Base-by-base conservation (phyloP, 140 eudicot genomes). In the Ambrosia hybrid region DNA sequence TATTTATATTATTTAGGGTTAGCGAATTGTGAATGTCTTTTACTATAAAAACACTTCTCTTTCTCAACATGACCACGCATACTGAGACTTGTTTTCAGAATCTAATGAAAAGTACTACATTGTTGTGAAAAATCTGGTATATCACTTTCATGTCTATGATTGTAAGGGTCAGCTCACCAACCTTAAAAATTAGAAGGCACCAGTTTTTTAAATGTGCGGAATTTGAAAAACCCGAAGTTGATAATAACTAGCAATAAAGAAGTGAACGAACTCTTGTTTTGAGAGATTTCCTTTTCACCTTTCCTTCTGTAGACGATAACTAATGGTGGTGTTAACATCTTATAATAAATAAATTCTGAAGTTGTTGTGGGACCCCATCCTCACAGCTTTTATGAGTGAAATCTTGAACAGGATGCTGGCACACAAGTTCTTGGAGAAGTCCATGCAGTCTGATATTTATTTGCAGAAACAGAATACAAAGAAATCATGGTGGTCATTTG, bases 401-500 rank as follows among this genome's bases (percentile, higher is more conserved):
- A 62, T 56, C 68, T 68, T 75, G 70, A 61, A 39, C 88, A 94
- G 99, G 88, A 91, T 95, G 99, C 70, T 95, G 81, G 99, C 99
- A 51, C 99, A 95, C 83, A 95, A 89, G 82, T 85, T 91, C 66
- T 95, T 91, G 73, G 91, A 86, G 81, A 87, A 91, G 80, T 86
- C 99, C 11, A 53, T 58, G 55, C 91, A 85, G 76, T 85, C 96
- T 55, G 91, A 86, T 51, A 75, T 74, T 61, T 72, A 75, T 78
- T n/a, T 80, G 73, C 85, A 76, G 75, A 88, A 79, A 75, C 87
- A 95, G 73, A 80, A 85, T 41, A 57, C 87, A 12, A 95, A 88
- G 83, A 95, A 83, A 71, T 88, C 99, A 60, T 95, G 99, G 99
- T 95, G 96, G 96, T 76, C 97, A 63, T 88, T 95, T 71, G 99